A percentile compares a stretch with the other conserved stretches of the same genome.
Conservation (phyloP, 2,329 filamentous ascomycete species). For the Cladosporium sp. region DNA sequence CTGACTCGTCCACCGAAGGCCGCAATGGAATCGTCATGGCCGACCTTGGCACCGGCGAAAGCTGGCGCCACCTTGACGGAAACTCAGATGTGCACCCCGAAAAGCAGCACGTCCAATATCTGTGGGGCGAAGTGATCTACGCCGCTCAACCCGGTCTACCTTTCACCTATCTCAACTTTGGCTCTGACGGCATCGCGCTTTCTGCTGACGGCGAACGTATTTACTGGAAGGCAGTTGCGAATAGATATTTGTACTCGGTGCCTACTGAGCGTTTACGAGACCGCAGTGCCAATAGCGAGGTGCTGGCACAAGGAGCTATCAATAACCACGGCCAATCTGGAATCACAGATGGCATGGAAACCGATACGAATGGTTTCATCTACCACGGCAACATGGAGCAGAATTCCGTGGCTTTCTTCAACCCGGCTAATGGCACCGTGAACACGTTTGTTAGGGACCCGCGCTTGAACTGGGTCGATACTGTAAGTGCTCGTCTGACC, state of each 20-base stretch:
- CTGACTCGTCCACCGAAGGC: conserved; percentile 47
- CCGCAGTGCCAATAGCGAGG: conserved; percentile 35
- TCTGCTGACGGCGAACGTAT: conserved; percentile 46
- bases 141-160: conserved; percentile 34
- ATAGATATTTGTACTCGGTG: conserved; percentile 43
- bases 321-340: conserved; percentile 45
- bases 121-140: conserved; percentile 49
- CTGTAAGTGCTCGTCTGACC: conserved; percentile 18
- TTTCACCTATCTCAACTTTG: conserved; percentile 39
- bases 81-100: conserved; percentile 39
- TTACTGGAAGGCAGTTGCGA: conserved; percentile 44
- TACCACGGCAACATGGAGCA: conserved; percentile 50
- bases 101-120: conserved; percentile 44
- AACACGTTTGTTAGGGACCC: conserved; percentile 44
- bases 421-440: conserved; percentile 42
- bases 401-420: conserved; percentile 46
- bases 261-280: conserved; percentile 43
- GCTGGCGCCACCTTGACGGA: conserved; percentile 48
- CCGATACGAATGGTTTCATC: conserved; percentile 46
- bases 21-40: conserved; percentile 49
- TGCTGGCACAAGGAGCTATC: conserved; percentile 42
- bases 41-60: conserved; percentile 46
- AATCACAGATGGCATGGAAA: conserved; percentile 50
- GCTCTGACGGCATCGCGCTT: conserved; percentile 49
- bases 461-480: conserved; percentile 49